phyloP scores from a whole-genome alignment of 1,284 basidiomycete genomes.

The Marasmius tenuissimus region DNA sequence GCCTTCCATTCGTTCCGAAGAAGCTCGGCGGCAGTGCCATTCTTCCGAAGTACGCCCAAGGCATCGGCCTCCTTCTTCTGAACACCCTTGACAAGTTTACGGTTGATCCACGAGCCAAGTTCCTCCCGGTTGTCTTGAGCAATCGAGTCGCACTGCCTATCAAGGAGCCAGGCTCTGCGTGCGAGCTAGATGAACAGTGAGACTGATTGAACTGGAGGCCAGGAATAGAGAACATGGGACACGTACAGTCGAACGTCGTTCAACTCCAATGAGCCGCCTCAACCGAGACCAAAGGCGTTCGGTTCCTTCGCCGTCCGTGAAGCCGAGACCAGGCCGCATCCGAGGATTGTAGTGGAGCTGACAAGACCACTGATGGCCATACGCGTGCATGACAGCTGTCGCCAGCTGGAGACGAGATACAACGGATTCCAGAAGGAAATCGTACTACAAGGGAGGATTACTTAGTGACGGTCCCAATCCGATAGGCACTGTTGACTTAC shows the following conservation, averaged over 20 bases:
- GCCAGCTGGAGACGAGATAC: neutral
- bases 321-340: neutral
- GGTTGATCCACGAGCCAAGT: neutral
- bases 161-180: neutral
- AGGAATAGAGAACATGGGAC: neutral
- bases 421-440: too few relatives aligned
- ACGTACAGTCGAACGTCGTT: neutral
- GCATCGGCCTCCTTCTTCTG: neutral
- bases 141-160: neutral
- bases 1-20: neutral
- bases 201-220: neutral
- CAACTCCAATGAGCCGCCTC: neutral
- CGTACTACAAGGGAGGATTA: too few relatives aligned
- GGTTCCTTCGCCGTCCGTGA: neutral
- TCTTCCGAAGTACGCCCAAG: neutral
- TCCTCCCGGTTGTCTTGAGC: neutral
- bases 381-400: neutral
- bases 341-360: neutral
- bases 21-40: neutral
- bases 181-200: neutral
- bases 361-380: too few relatives aligned
- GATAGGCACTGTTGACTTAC: slow-evolving; percentile 12
- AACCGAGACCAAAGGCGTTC: neutral
- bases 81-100: neutral
- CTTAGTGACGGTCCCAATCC: too few relatives aligned